Base-by-base conservation (phyloP, 2,329 filamentous ascomycete genomes). In the Pezicula neosporulosa region DNA sequence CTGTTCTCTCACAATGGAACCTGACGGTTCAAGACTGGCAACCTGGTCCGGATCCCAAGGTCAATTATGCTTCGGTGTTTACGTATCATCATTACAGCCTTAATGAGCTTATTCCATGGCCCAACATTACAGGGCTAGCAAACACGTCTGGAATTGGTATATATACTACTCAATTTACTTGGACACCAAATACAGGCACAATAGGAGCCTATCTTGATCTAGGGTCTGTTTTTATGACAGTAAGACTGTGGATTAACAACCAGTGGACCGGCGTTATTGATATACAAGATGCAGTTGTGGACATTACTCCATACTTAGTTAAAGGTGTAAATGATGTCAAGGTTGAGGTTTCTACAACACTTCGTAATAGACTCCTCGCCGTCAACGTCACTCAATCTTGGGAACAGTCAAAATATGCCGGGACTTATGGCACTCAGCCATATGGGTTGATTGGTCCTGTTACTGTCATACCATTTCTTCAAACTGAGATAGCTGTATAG, bases 21-120 rank as follows among this genome's bases (percentile, higher is more conserved):
- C 43, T 50, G 16, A 37, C 28, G 9, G 41, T 50, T 8, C 27
- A 45, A 16, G 48, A 50, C 41, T 50, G 41, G 48, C 48, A 50
- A 15, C 48, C 47, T 18, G 47, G 39, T 10, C 39, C 47, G 12
- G 42, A 42, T 15, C 39, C 39, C 2, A 28, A 50, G 8, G 8
- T 27, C n/a, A 50, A 42, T 21, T 42, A 42, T 33, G 45, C 48
- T 21, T 18, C 28, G 1, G 43, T 45, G 15, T 30, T 45, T 12
- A 37, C 35, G 16, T 35, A 50, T n/a, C 48, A 50, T n/a, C 28
- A 50, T 15, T 37, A 44, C 4, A 44, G 38, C 4, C 48, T 50
- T 44, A 16, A 42, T 28, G 24, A 30, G 16, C 41, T 50, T 2
- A 45, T 37, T 5, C 39, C 48, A 13, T 50, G 30, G 48, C 41